Evolutionary conservation across 306 rosid genomes (phyloP).

Genomic region (Trichosanthes truncata): DNA sequence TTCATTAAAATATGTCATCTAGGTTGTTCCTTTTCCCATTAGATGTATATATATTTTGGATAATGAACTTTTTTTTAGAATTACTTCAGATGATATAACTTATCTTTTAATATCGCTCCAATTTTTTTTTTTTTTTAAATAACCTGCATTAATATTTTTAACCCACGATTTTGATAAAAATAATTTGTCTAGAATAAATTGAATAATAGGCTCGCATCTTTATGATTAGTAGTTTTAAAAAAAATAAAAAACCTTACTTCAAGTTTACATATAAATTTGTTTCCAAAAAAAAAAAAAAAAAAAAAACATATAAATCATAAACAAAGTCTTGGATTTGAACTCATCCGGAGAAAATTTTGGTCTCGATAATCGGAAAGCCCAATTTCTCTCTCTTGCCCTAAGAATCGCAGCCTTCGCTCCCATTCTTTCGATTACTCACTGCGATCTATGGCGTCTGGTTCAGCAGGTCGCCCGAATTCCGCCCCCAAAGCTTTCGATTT

Average conservation of each 20-base stretch:
- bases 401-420: background rate
- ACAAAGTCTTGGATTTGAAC: constrained; percentile 18
- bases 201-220: background rate
- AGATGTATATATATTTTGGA: background rate
- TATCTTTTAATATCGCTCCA: background rate
- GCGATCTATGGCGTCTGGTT: constrained; percentile 76
- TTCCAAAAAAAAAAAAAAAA: too few species aligned
- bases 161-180: background rate
- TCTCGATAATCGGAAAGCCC: background rate
- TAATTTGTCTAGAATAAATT: background rate
- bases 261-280: too few species aligned
- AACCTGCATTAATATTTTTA: background rate
- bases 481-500: constrained; percentile 51
- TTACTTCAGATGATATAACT: too few species aligned
- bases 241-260: too few species aligned
- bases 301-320: background rate
- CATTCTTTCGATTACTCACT: constrained; percentile 1
- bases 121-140: background rate
- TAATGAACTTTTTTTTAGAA: too few species aligned
- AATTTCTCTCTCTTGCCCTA: constrained; percentile 11
- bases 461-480: constrained; percentile 52
- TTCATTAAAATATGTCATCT: background rate
- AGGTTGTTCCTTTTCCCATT: background rate
- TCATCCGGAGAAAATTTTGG: background rate
- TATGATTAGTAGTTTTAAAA: background rate